A percentile compares a stretch with the other conserved stretches of the same genome.
Evolutionary conservation across 164 flowering plant species (phyloP).

Genomic region (Chimonanthus praecox): DNA sequence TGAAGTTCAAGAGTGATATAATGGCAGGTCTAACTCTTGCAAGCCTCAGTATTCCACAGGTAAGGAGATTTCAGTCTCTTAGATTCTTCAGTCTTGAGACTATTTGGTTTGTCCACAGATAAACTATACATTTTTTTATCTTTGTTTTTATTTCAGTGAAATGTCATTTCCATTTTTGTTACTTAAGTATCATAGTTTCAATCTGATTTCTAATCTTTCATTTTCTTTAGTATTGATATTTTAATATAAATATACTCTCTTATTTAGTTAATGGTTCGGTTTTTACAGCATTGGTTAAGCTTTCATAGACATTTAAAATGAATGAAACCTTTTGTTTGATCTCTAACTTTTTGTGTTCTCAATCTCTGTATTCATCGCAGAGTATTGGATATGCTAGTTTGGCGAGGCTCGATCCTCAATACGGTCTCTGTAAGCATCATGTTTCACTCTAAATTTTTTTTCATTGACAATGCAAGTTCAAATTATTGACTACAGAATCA

Average conservation of each 20-base stretch:
- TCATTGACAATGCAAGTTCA: background rate
- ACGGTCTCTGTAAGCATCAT: conserved; percentile 82
- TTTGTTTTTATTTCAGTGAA: too few species aligned
- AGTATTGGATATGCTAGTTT: conserved; percentile 85
- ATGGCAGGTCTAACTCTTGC: conserved; percentile 82
- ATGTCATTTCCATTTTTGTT: too few species aligned
- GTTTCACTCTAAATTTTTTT: background rate
- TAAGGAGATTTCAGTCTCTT: conserved; percentile 4
- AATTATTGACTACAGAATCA: too few species aligned
- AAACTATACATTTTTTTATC: too few species aligned
- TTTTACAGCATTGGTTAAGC: too few species aligned
- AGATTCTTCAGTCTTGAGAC: too few species aligned
- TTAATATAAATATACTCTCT: too few species aligned
- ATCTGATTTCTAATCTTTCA: too few species aligned
- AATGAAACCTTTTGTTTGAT: background rate
- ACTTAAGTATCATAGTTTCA: too few species aligned
- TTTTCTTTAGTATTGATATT: too few species aligned
- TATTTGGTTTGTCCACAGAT: too few species aligned
- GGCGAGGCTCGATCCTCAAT: conserved; percentile 84
- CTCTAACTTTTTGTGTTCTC: background rate
- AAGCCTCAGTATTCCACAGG: conserved; percentile 86
- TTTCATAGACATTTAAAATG: background rate
- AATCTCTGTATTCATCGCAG: conserved; percentile 24
- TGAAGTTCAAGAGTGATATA: conserved; percentile 50
- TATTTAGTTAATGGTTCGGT: too few species aligned